Percentiles rank a stretch among this genome's conserved stretches.
These are phyloP conservation scores for Ceratobasidium sp. DNA, from an alignment of 1,284 basidiomycete genomes.

Conservation along the genomic window DNA sequence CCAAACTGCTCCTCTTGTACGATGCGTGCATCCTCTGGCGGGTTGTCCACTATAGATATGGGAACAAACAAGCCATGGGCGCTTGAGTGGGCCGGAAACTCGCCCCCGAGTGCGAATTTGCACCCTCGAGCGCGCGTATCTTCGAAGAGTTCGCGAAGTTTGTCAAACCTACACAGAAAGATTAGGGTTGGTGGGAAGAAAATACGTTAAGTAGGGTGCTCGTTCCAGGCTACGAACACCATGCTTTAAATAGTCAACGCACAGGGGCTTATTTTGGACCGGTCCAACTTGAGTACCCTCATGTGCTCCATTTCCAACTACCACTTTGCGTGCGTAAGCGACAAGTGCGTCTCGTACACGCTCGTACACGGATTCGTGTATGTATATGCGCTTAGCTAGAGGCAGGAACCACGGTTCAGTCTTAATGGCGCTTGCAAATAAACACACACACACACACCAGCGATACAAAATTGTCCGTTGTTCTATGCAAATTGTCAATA, in stretches of 20 bases:
- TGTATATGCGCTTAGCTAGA: constrained; percentile 35
- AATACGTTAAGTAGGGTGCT: background rate
- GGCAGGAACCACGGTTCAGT: background rate
- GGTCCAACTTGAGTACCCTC: constrained; percentile 26
- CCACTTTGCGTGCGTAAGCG: background rate
- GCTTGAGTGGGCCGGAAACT: background rate
- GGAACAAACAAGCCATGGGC: constrained; percentile 25
- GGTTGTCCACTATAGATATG: constrained; percentile 27
- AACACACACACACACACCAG: constrained; percentile 10
- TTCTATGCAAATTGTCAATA: background rate
- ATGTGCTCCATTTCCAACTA: constrained; percentile 11
- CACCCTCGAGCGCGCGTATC: constrained; percentile 5
- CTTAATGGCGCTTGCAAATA: background rate
- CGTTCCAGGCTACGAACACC: background rate
- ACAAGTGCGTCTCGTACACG: constrained; percentile 23
- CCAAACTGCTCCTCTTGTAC: constrained; percentile 34
- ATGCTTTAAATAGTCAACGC: background rate
- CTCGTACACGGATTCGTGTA: constrained; percentile 32
- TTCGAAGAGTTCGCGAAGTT: constrained; percentile 13
- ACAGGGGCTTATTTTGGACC: constrained; percentile 35
- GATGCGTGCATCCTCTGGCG: constrained; percentile 21
- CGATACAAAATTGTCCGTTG: constrained; percentile 35
- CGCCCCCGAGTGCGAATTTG: constrained; percentile 34
- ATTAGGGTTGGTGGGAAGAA: background rate
- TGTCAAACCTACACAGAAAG: constrained; percentile 3